Evolutionary conservation across 805 yeast species (phyloP), one percentile per base, ranked within the genome.

Genomic region (Wickerhamiella alocasiicola): DNA sequence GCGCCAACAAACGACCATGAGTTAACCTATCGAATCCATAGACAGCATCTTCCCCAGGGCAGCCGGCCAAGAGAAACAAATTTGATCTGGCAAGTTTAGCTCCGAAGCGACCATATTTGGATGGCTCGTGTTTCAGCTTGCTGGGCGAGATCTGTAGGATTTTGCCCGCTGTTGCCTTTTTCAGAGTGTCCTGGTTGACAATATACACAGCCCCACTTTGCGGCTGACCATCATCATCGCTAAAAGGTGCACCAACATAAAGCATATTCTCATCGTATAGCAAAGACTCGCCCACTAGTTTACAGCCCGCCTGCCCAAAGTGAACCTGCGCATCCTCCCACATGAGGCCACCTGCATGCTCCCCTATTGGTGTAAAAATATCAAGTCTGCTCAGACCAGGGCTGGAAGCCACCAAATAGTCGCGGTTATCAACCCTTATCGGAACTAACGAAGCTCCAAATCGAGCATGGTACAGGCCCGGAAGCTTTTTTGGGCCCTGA

Each of bases 351-450:
- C 48, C 27, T 55, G 27, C 19, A 44, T 53, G n/a, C 30, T 46
- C 21, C 3, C 49, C 47, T 3, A 48, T 44, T 20, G 52, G 48
- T 11, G 51, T 47, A 44, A 56, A 71, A 5, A 73, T 42, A 35
- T 64, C 62, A 1, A 76, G 36, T 1, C 50, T 45, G 3, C 76
- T 71, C 0, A 52, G 30, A 0, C 81, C 81, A 0, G 81, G 80
- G 39, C 70, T 66, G 1, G 73, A 54, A 3, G 72, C 63, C 0
- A 68, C 63, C 6, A 75, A 52, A 36, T 63, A 61, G 7, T 66
- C 61, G 1, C 50, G 26, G 4, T 53, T 61, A 5, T 52, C 43
- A 0, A 61, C 15, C 1, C 43, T 49, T 45, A 65, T 57, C 1
- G 48, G 48, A 0, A 58, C 55, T 31, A 71, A 45, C 2, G 58